A percentile compares a stretch with the other conserved stretches of the same genome.
Evolutionary conservation across 2,329 filamentous ascomycete species (phyloP).

Genomic region (Orbilia oligospora): DNA sequence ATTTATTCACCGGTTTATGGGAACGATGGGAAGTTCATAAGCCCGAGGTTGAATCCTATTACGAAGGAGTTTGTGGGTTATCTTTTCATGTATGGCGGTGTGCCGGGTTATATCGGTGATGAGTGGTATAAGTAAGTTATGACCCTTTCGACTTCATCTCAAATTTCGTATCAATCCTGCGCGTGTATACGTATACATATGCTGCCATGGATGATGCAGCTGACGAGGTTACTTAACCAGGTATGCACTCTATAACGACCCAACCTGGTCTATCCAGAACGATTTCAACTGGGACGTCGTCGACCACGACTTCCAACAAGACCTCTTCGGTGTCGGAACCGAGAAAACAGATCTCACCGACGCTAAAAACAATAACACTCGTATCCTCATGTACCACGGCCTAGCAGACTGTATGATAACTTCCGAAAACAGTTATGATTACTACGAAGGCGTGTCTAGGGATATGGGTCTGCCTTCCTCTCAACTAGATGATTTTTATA

Average conservation of each 20-base stretch:
- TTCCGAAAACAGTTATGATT: slow-evolving; percentile 34
- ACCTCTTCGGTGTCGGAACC: slow-evolving; percentile 67
- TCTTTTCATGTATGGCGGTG: slow-evolving; percentile 31
- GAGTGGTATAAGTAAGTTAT: slow-evolving; percentile 43
- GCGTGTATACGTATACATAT: too few relatives aligned
- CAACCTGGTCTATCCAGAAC: slow-evolving; percentile 66
- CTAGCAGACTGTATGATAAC: slow-evolving; percentile 51
- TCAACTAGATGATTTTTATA: slow-evolving; percentile 65
- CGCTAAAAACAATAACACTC: slow-evolving; percentile 68
- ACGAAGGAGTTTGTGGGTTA: slow-evolving; percentile 48
- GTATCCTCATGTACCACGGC: slow-evolving; percentile 71
- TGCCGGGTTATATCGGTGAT: slow-evolving; percentile 22
- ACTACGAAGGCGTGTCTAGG: slow-evolving; percentile 40
- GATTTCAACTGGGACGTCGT: slow-evolving; percentile 68
- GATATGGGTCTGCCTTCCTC: slow-evolving; percentile 38
- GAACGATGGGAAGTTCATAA: slow-evolving; percentile 65
- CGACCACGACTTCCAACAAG: slow-evolving; percentile 63
- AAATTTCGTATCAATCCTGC: too few relatives aligned
- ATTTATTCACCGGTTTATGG: slow-evolving; percentile 66
- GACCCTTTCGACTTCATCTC: background rate
- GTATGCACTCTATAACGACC: slow-evolving; percentile 68
- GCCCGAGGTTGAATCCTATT: slow-evolving; percentile 47
- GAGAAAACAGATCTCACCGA: slow-evolving; percentile 67
- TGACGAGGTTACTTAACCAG: slow-evolving; percentile 28
- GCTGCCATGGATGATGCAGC: background rate